Conservation (phyloP, 208 protist genomes). For the Leptomonas seymouri region DNA sequence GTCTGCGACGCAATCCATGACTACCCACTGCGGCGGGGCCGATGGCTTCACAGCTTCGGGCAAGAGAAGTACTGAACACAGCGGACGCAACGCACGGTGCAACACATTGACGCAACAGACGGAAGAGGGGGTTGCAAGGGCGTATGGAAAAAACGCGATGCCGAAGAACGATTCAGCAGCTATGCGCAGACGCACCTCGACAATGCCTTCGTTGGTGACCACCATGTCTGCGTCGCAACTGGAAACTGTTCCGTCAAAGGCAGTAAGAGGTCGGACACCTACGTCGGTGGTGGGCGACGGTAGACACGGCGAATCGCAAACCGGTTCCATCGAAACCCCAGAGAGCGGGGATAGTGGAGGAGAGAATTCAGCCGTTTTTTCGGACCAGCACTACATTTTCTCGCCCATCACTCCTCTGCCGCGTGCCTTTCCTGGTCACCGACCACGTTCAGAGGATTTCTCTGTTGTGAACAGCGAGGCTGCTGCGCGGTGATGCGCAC, state of each 20-base stretch:
- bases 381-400: constrained; percentile 1
- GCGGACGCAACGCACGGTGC: neutral
- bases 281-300: neutral
- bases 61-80: neutral
- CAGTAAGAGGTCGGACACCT: neutral
- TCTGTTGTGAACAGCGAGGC: neutral
- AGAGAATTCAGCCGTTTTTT: constrained; percentile 3
- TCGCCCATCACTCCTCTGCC: constrained; percentile 20
- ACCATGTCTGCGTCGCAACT: neutral
- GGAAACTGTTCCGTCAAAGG: neutral
- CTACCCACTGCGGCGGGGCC: neutral
- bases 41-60: neutral
- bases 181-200: neutral
- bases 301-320: constrained; percentile 8
- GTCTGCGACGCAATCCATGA: neutral
- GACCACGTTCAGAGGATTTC: constrained; percentile 20
- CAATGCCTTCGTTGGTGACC: neutral
- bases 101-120: neutral
- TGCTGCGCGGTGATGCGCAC: neutral
- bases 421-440: constrained; percentile 1
- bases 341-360: constrained; percentile 18
- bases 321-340: constrained; percentile 12
- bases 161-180: neutral
- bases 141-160: neutral
- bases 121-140: neutral